Evolutionary conservation across 345 rosid genomes (phyloP), one percentile per base, ranked within the genome.

Genomic region (Boechera retrofracta): DNA sequence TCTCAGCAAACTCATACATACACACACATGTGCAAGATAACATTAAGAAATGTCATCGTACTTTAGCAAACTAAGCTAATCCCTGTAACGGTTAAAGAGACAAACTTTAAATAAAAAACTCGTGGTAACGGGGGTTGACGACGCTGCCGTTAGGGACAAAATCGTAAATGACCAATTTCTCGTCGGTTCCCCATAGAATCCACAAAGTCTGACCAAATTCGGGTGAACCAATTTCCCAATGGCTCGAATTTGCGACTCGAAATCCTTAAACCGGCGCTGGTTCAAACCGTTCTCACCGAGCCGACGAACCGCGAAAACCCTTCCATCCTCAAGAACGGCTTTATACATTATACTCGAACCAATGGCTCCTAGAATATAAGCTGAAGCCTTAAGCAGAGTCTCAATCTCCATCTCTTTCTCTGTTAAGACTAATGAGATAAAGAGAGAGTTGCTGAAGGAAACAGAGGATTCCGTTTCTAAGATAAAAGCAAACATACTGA

Each of bases 331-430:
- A 0, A 94, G 89, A 64, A 94, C 96, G 4, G 95, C 92, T 82
- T 92, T 94, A 84, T 92, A 94, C 94, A 86, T 82, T 65, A 92
- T 94, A 73, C 97, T 92, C 3, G 95, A 88, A 4, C 98, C 98
- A 21, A 89, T 88, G 3, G 97, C 97, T 2, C 97, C 97, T 2
- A 94, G 48, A 13, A 90, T 94, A 70, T 89, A 92, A 29, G 98
- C 97, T 0, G 97, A 89, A 2, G 97, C 97, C 62, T 86, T 87
- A 2, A 94, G 95, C 63, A 94, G 77, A 4, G 88, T 82, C 67
- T 94, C 97, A 5, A 92, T 82, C 81, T 94, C 97, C 2, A 92
- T 85, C 81, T 84, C 81, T 33, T 82, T 87, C 67, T 18, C 21
- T 1, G 0, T n/a, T n/a, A n/a, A n/a, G n/a, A n/a, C n/a, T n/a